Base-by-base conservation (phyloP, 495 filamentous ascomycete species). In the Penicillium samsonianum region DNA sequence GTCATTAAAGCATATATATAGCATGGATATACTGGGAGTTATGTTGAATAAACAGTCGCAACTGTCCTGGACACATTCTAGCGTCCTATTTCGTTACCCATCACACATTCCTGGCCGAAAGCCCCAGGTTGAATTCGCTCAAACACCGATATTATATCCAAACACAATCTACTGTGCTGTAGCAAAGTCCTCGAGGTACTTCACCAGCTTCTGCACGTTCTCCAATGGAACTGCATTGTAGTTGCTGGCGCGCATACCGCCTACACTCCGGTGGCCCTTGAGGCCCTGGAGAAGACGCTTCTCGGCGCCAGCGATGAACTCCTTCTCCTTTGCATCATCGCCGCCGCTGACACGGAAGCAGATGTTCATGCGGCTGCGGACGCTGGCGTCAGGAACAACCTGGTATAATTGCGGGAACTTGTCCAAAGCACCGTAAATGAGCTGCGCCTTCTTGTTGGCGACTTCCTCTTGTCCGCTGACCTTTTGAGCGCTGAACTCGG, bases 301-400 rank as follows among this genome's bases (percentile, higher is more conserved):
- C 59, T 69, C 41, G 11, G 89, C 89, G 25, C 87, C 86, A 50
- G 83, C 80, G 50, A 96, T 72, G 73, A 96, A 96, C 14, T 72
- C 77, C 71, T 91, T 91, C 72, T 98, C 79, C 65, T 87, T 78
- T 37, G 81, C 84, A 44, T 82, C 79, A 68, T 83, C 70, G 25
- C 76, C 76, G 22, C 72, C 70, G 62, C 68, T 22, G 4, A 93
- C 83, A 20, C 91, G 80, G 78, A 94, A 94, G 77, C 91, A 96
- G 45, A 96, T 85, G 71, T 97, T 96, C 90, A 96, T 96, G 40
- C 90, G 76, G 55, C 88, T 92, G 43, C 92, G 85, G 8, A 83
- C 85, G 46, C 72, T 75, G 73, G 86, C 88, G 58, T 86, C 80
- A 0, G 90, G 87, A 5, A 96, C 88, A 20, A 96, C 81, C 41